Evolutionary conservation across 2,329 filamentous ascomycete species (phyloP).

Genomic region (Fusarium sp.): DNA sequence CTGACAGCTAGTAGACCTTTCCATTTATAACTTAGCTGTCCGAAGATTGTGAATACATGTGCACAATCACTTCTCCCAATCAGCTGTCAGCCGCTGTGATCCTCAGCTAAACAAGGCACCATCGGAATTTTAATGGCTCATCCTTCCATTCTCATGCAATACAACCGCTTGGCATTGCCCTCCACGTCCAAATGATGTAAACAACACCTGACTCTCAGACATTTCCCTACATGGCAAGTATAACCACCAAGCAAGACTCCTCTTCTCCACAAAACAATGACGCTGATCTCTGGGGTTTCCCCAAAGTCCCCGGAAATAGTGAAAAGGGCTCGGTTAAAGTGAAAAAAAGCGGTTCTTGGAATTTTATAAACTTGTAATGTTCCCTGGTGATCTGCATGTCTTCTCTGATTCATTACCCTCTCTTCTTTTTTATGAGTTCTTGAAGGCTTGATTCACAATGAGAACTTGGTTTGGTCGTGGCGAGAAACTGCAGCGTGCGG

Average conservation of each 20-base stretch:
- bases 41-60: too few relatives aligned
- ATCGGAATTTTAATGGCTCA: not conserved
- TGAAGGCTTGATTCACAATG: not conserved
- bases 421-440: not conserved
- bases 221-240: not conserved
- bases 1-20: too few relatives aligned
- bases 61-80: too few relatives aligned
- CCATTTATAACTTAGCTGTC: too few relatives aligned
- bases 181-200: not conserved
- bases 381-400: too few relatives aligned
- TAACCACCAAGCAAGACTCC: not conserved
- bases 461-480: slow-evolving; percentile 38
- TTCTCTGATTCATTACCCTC: accelerated
- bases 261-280: not conserved
- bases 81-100: not conserved
- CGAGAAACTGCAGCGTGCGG: slow-evolving; percentile 35
- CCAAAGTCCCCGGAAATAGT: not conserved
- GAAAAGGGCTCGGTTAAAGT: not conserved
- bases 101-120: not conserved
- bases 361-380: not conserved
- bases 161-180: not conserved
- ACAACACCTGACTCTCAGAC: not conserved
- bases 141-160: not conserved
- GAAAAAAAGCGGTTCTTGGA: not conserved
- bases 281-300: not conserved